Evolutionary conservation across 768 basidiomycete genomes (phyloP), one percentile per base, ranked within the genome.

Genomic region (Botryobasidium botryosum): DNA sequence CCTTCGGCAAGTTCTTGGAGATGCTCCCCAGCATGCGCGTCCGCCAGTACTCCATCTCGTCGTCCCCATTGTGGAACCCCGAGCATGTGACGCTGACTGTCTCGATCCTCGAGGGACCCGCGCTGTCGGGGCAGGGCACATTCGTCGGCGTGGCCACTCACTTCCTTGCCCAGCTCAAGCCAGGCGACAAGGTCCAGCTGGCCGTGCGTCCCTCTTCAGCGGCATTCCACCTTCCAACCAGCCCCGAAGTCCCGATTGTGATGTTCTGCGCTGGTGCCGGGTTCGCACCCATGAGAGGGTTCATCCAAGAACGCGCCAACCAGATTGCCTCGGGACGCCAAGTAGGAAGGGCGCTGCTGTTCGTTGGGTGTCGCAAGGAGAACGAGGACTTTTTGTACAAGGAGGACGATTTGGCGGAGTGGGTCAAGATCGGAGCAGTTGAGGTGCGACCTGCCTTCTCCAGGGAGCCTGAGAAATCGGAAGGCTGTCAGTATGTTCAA

Each of bases 31-130:
- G 67, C 3, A 69, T 70, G 64, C 66, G 67, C 29, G 59, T 68
- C 42, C 58, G 69, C 5, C 68, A 70, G 55, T 69, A 71, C 56
- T 69, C 68, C 2, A 70, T 70, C 50, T 69, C 69, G 1, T 68
- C 67, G 1, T 68, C 67, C 1, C 68, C 68, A 3, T 57, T 71
- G 6, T 63, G 64, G 61, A 61, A 67, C 47, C 58, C 68, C 5
- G 52, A 56, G 27, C 61, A 59, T 35, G 63, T 64, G 24, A 63
- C 66, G n/a, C 59, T 71, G 24, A 69, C 69, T 21, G 50, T 69
- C 47, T 65, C 64, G 54, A 63, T 69, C n/a, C 51, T 71, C 28
- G 59, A 64, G 35, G 59, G 59, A 6, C 63, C 65, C 0, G 50
- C 66, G 20, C 44, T 63, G 24, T 60, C 64, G 2, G 63, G 62